These are phyloP conservation scores for Hydnum rufescens DNA, from an alignment of 768 basidiomycete genomes.

Conservation along the genomic window DNA sequence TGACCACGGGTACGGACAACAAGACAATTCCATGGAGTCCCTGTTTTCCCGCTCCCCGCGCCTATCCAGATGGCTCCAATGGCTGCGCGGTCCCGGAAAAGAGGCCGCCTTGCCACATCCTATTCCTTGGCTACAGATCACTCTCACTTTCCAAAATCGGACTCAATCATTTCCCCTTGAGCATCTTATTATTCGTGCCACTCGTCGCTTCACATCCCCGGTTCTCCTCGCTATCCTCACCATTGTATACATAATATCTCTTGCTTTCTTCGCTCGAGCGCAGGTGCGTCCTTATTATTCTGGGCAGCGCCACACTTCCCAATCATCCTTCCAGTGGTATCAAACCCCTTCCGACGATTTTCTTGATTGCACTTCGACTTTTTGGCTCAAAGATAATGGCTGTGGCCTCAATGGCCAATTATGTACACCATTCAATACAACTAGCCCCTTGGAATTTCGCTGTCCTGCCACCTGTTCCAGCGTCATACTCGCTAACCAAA, in stretches of 20 bases:
- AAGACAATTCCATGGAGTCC: too few species aligned
- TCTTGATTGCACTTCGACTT: conserved; percentile 47
- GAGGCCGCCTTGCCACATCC: too few species aligned
- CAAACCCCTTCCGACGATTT: conserved; percentile 38
- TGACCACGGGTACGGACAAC: too few species aligned
- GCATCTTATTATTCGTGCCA: neutral
- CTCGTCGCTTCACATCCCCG: neutral
- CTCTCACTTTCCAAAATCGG: too few species aligned
- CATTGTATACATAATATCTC: neutral
- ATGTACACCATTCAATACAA: conserved; percentile 42
- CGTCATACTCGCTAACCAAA: conserved; percentile 49
- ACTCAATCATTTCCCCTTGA: neutral
- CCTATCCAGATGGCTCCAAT: too few species aligned
- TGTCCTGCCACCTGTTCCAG: conserved; percentile 55
- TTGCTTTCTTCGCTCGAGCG: neutral
- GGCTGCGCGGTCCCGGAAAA: too few species aligned
- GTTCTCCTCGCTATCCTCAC: neutral
- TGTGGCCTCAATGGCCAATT: conserved; percentile 51
- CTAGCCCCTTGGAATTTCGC: conserved; percentile 47
- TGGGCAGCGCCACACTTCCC: neutral
- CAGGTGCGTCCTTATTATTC: neutral
- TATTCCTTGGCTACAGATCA: too few species aligned
- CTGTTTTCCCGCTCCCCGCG: too few species aligned
- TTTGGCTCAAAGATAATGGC: conserved; percentile 45
- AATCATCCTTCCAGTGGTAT: neutral